These are phyloP conservation scores for Ambrosia trifida DNA, from an alignment of 129 eudicot species.

Conservation along the genomic window DNA sequence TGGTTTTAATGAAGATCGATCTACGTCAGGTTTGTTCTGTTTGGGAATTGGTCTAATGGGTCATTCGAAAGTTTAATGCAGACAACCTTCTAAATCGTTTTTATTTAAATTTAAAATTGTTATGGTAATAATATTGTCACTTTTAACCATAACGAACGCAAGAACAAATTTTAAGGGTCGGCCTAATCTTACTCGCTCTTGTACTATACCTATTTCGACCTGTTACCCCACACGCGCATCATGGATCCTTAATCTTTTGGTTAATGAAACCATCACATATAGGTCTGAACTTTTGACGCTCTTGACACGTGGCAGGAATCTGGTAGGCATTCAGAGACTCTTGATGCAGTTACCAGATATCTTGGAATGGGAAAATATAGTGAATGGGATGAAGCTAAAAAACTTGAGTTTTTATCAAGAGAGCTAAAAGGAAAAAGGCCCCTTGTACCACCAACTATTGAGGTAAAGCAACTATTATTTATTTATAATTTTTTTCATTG, in stretches of 20 bases:
- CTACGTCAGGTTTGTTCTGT: slow-evolving; percentile 78
- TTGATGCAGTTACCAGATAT: slow-evolving; percentile 81
- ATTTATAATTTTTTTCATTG: neutral
- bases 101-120: neutral
- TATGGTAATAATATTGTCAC: neutral
- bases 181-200: neutral
- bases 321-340: slow-evolving; percentile 77
- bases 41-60: neutral
- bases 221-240: neutral
- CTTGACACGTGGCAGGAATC: slow-evolving; percentile 63
- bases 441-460: slow-evolving; percentile 71
- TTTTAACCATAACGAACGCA: neutral
- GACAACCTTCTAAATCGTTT: neutral
- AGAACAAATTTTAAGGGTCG: neutral
- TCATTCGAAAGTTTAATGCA: neutral
- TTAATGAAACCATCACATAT: slow-evolving; percentile 8
- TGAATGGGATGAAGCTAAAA: slow-evolving; percentile 88
- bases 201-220: neutral
- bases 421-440: slow-evolving; percentile 95
- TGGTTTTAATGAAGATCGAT: slow-evolving; percentile 94
- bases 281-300: slow-evolving; percentile 10
- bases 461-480: slow-evolving; percentile 41
- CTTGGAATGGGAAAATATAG: slow-evolving; percentile 85
- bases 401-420: slow-evolving; percentile 65
- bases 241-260: neutral